Base-by-base conservation (phyloP, 2,329 filamentous ascomycete genomes). In the Venturia carpophila region DNA sequence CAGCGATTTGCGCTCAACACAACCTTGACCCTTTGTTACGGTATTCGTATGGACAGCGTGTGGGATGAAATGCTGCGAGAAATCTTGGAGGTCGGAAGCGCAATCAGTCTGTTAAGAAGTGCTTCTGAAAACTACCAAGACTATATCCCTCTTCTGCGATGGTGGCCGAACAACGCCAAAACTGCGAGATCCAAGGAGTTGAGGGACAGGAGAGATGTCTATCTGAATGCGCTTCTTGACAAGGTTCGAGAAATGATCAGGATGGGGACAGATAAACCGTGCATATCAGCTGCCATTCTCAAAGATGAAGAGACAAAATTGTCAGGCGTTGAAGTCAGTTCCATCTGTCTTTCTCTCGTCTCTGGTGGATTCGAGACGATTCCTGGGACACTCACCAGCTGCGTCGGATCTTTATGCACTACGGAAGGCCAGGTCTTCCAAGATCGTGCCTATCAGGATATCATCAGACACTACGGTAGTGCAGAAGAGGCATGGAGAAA, bases 341-440 rank as follows among this genome's bases (percentile, higher is more conserved):
- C 79, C 0, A 83, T 83, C 49, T 83, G 81, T 67, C 71, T 83
- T 0, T 81, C 79, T 0, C 73, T 84, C 1, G 80, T 83, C 0
- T 81, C 79, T 24, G 81, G 81, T 13, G 81, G 81, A 0, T 83
- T 83, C 61, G 81, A 83, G 68, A 83, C 81, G 0, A 83, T 83
- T 58, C 80, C 81, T 0, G 80, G 80, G 0, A 83, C 80, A 0
- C 67, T 83, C n/a, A 82, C 80, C 0, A 80, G 78, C 5, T 79
- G 78, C 56, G 78, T 83, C 52, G 81, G 80, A 1, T 82, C 79
- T 0, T 71, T 84, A 0, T 78, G 74, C 1, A 83, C 80, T 0
- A 71, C 73, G 0, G 78, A 79, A 68, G 81, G 81, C 0, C 80
- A 82, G 66, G 67, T 73, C 1, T 83, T 79, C 71, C 81, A 83